These are phyloP conservation scores for Silene noctiflora DNA, from an alignment of 179 eudicot genomes.

Conservation along the genomic window DNA sequence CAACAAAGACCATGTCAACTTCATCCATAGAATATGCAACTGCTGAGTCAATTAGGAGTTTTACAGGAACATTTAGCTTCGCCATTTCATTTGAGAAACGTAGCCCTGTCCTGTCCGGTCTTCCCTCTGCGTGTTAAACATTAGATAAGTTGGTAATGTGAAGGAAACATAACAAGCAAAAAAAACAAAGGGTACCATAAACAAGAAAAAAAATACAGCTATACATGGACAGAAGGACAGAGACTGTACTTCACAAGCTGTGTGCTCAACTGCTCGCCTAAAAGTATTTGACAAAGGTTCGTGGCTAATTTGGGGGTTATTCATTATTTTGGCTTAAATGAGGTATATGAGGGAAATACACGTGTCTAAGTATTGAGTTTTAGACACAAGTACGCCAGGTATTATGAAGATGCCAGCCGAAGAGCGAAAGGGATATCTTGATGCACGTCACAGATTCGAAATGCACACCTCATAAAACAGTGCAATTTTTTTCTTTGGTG, in stretches of 20 bases:
- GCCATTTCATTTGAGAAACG: conserved; percentile 88
- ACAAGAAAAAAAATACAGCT: neutral
- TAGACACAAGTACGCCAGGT: neutral
- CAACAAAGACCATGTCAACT: conserved; percentile 91
- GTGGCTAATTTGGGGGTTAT: too few species aligned
- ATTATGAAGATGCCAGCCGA: neutral
- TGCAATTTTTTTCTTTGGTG: too few species aligned
- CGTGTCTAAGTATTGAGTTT: too few species aligned
- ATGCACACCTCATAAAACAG: neutral
- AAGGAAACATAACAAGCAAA: neutral
- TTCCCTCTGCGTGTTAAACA: conserved; percentile 64
- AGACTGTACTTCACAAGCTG: neutral
- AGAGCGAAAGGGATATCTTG: neutral
- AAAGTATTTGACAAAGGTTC: too few species aligned
- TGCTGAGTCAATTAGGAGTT: conserved; percentile 87
- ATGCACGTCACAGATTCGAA: neutral
- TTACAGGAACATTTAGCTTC: conserved; percentile 89
- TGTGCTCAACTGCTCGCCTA: too few species aligned
- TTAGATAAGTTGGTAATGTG: neutral
- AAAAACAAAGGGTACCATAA: too few species aligned
- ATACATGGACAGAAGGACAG: neutral
- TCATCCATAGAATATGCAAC: conserved; percentile 97
- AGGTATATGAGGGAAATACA: too few species aligned
- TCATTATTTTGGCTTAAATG: too few species aligned
- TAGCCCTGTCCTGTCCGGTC: conserved; percentile 90